Evolutionary conservation across 306 rosid genomes (phyloP), one percentile per base, ranked within the genome.

Genomic region (Quercus engelmannii): DNA sequence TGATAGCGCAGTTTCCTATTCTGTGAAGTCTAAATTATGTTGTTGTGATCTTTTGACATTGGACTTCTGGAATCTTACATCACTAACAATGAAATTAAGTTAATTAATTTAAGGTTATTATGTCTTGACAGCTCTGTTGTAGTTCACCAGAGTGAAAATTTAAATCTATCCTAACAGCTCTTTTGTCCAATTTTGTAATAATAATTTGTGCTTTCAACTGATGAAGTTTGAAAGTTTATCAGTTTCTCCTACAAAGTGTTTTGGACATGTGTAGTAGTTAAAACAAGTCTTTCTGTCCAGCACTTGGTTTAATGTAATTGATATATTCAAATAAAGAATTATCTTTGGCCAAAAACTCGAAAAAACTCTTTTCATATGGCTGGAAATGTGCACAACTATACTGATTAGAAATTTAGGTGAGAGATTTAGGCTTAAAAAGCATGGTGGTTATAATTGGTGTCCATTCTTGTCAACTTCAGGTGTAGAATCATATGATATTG

Each of bases 401-500:
- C 49, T 33, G 8, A 14, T 63, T 28, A 1, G 41, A 63, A 63
- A 63, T 63, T 26, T 63, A 17, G 30, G 41, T 33, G 8, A 30
- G 69, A 25, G 67, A 25, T 61, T 10, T 25, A 9, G 5, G 30
- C 33, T 25, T 12, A 12, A 12, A 21, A 58, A 58, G 14, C 30
- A 58, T 9, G 23, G 7, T 61, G 17, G 13, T 61, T 23, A 12
- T 3, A 21, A 61, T 17, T 56, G 73, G 10, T 28, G 74, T 5
- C 73, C 63, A 76, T 63, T 75, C n/a, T 69, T 30, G 14, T 57
- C 21, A 78, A 81, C 21, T 82, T 21, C 87, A 96, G 99, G 98
- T 69, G 97, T 96, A 25, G 98, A 96, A 52, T 85, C 98, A 26
- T 96, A 79, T 76, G 99, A 96, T 85, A 83, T 96, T 65, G 94